Evolutionary conservation across 2,329 filamentous ascomycete genomes (phyloP).

Genomic region (Apiospora arundinis): DNA sequence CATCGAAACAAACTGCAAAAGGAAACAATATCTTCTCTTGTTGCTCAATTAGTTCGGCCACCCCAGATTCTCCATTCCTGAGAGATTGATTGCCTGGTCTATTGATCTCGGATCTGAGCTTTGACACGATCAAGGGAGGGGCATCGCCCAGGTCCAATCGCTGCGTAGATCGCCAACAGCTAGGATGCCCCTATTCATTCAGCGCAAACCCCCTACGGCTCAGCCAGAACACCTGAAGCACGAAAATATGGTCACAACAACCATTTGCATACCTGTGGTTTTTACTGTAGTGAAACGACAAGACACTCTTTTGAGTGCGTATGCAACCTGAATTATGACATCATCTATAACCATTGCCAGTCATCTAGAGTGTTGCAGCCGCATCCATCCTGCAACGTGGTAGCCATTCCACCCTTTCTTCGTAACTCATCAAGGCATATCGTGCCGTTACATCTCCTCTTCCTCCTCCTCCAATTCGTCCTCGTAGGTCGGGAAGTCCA

Average conservation of each 20-base stretch:
- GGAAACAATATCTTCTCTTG: too few species aligned
- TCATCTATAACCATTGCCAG: background rate
- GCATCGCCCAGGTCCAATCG: constrained; percentile 1
- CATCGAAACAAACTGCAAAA: background rate
- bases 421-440: constrained; percentile 22
- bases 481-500: constrained; percentile 50
- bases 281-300: background rate
- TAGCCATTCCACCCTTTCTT: background rate
- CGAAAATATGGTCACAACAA: background rate
- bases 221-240: too few species aligned
- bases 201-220: background rate
- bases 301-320: background rate
- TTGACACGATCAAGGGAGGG: background rate
- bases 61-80: background rate
- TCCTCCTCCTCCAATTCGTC: constrained; percentile 49
- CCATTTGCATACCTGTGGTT: too few species aligned
- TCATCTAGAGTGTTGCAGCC: background rate
- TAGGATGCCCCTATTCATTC: background rate
- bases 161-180: background rate
- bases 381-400: background rate
- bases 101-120: background rate
- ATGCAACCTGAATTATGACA: background rate
- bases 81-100: background rate
- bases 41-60: background rate
- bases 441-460: constrained; percentile 30